Percentiles rank a stretch among this genome's conserved stretches.
phyloP scores from a whole-genome alignment of 2,329 filamentous ascomycete genomes.

The Aspergillus neoniger region DNA sequence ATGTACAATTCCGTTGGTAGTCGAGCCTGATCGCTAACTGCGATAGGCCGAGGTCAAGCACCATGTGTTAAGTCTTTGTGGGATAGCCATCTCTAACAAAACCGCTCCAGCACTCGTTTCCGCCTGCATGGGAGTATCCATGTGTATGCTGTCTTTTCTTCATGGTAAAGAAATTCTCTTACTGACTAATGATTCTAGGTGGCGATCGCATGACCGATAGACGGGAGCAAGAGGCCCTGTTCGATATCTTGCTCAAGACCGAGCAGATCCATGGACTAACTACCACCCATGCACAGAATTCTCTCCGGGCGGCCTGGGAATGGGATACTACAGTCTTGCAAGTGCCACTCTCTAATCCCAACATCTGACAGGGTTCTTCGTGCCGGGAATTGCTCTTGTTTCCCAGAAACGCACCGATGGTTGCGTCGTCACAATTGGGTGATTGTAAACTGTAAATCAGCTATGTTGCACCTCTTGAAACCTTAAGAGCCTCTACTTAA shows the following conservation, averaged over 20 bases:
- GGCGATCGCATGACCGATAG: slow-evolving; percentile 11
- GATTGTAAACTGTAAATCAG: no score
- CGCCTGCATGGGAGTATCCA: slow-evolving; percentile 16
- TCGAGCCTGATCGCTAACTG: background rate
- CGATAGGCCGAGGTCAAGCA: slow-evolving; percentile 8
- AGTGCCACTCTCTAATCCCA: no score
- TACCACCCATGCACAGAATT: slow-evolving; percentile 7
- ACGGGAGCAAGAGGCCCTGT: slow-evolving; percentile 12
- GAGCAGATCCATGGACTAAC: slow-evolving; percentile 13
- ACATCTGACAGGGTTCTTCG: no score
- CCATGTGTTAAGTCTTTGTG: slow-evolving; percentile 13
- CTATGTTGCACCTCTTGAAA: no score
- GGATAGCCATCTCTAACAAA: slow-evolving; percentile 15
- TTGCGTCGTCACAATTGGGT: no score
- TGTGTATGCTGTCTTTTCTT: slow-evolving; percentile 8
- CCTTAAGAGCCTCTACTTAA: no score
- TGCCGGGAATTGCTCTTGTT: no score
- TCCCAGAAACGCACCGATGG: no score
- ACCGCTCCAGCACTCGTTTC: slow-evolving; percentile 13
- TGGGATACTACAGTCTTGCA: background rate
- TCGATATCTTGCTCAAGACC: slow-evolving; percentile 10
- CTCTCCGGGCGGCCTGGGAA: slow-evolving; percentile 12
- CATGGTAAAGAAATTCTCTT: background rate
- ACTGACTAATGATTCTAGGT: background rate
- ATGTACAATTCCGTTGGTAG: background rate